Conservation (phyloP, 106 monocot species). For the Allium sativum region DNA sequence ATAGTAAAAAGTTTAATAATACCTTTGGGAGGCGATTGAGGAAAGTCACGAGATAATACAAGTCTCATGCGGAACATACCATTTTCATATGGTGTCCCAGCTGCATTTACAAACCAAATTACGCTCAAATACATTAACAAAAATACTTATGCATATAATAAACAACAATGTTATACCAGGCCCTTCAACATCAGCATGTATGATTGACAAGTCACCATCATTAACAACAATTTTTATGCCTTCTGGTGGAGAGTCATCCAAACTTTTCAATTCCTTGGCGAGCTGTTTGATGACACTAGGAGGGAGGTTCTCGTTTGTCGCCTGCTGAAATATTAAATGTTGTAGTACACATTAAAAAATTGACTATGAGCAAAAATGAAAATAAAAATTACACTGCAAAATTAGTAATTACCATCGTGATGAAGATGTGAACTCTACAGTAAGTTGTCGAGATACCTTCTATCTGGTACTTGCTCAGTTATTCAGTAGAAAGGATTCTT, state of each 20-base stretch:
- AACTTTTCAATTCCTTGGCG: constrained; percentile 81
- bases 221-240: constrained; percentile 86
- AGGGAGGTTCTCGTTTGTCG: constrained; percentile 86
- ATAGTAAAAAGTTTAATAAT: background rate
- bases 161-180: constrained; percentile 34
- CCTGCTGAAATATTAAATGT: constrained; percentile 26
- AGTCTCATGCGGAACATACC: constrained; percentile 93
- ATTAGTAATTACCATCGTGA: background rate
- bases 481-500: background rate
- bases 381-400: background rate
- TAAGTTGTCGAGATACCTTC: background rate
- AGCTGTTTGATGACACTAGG: constrained; percentile 93
- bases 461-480: background rate
- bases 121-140: background rate
- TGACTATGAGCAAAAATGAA: background rate
- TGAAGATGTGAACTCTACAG: background rate
- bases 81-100: constrained; percentile 97
- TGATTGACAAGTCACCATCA: constrained; percentile 87
- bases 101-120: constrained; percentile 23
- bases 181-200: constrained; percentile 96
- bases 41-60: constrained; percentile 75
- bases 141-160: background rate
- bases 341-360: background rate
- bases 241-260: constrained; percentile 92
- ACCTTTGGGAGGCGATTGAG: constrained; percentile 95